Conservation (phyloP, 2,329 filamentous ascomycete genomes). For the Aspergillus calidoustus region DNA sequence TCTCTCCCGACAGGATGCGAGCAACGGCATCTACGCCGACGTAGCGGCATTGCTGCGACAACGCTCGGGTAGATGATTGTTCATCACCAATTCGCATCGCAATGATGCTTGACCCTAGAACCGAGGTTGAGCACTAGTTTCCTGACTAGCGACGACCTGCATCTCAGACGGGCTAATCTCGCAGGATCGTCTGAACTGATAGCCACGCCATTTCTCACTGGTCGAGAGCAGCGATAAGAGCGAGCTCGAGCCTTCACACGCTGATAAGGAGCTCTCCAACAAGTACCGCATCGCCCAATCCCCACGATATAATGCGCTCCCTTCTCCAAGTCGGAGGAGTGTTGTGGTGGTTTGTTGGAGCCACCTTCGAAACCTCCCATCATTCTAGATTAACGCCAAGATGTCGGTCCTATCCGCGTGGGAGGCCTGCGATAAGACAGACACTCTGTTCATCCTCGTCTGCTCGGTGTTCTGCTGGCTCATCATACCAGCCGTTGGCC, state of each 20-base stretch:
- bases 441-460: constrained; percentile 57
- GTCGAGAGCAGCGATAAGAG: constrained; percentile 2
- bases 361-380: neutral
- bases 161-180: constrained; percentile 2
- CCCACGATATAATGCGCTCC: constrained; percentile 32
- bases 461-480: constrained; percentile 59
- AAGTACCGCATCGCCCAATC: neutral
- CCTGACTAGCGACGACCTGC: neutral
- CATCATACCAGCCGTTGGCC: constrained; percentile 57
- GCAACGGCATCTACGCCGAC: constrained; percentile 30
- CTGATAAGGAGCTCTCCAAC: constrained; percentile 10
- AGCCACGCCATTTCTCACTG: constrained; percentile 12
- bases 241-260: neutral
- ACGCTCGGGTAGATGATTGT: constrained; percentile 18
- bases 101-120: neutral
- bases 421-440: constrained; percentile 57
- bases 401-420: constrained; percentile 49
- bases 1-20: constrained; percentile 32
- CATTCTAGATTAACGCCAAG: neutral
- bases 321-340: constrained; percentile 40
- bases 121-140: neutral
- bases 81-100: neutral
- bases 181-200: constrained; percentile 12
- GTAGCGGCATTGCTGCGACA: constrained; percentile 32
- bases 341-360: constrained; percentile 31